These are phyloP conservation scores for Cydonia oblonga DNA, from an alignment of 331 rosid species.

Conservation along the genomic window DNA sequence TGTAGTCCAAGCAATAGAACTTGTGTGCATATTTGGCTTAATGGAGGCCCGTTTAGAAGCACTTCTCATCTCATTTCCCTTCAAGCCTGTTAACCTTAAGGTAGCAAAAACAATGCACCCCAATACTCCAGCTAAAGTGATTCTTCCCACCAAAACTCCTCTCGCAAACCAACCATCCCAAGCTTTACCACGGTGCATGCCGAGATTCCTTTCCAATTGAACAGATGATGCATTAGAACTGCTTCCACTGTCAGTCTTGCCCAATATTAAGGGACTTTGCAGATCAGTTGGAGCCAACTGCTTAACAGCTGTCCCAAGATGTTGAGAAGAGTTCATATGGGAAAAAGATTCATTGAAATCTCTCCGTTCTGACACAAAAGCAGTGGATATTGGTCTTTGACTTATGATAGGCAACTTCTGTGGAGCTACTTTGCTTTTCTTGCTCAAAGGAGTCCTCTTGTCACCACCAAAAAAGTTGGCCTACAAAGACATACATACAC, in stretches of 20 bases:
- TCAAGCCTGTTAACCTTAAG: slow-evolving; percentile 47
- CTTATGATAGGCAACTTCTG: slow-evolving; percentile 35
- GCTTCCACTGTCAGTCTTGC: slow-evolving; percentile 35
- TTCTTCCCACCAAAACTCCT: slow-evolving; percentile 32
- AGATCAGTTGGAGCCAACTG: slow-evolving; percentile 69
- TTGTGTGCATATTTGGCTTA: slow-evolving; percentile 20
- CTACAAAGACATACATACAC: slow-evolving; percentile 41
- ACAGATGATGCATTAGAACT: slow-evolving; percentile 33
- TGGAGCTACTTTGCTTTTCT: slow-evolving; percentile 37
- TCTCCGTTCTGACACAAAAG: slow-evolving; percentile 45
- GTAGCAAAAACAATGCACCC: slow-evolving; percentile 68
- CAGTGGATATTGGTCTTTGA: slow-evolving; percentile 55
- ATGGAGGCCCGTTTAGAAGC: slow-evolving; percentile 30
- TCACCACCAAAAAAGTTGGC: slow-evolving; percentile 58
- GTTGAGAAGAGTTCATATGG: slow-evolving; percentile 46
- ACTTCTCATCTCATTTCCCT: slow-evolving; percentile 26
- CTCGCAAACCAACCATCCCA: slow-evolving; percentile 42
- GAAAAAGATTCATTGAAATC: slow-evolving; percentile 52
- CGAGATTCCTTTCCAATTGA: slow-evolving; percentile 67
- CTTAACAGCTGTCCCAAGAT: slow-evolving; percentile 66
- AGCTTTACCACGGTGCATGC: slow-evolving; percentile 37
- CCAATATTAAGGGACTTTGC: slow-evolving; percentile 52
- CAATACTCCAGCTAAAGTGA: slow-evolving; percentile 35
- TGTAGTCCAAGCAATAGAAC: slow-evolving; percentile 28
- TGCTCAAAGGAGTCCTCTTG: slow-evolving; percentile 46